Evolutionary conservation across 2,329 filamentous ascomycete genomes (phyloP).

Genomic region (Aspergillus udagawae): DNA sequence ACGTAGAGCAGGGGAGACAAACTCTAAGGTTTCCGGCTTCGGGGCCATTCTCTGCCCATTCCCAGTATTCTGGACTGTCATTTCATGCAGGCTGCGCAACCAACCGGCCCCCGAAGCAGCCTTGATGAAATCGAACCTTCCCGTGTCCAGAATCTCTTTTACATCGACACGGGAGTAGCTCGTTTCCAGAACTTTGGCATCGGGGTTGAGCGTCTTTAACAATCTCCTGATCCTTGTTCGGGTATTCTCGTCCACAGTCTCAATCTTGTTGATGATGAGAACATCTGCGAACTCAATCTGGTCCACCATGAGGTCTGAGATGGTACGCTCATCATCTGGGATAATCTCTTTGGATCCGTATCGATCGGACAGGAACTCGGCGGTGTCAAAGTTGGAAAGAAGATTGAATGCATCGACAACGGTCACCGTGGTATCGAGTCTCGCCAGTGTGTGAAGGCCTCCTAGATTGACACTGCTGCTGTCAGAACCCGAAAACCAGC

Average conservation of each 20-base stretch:
- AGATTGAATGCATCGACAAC: slow-evolving; percentile 71
- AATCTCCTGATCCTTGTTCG: slow-evolving; percentile 50
- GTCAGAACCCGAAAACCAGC: slow-evolving; percentile 9
- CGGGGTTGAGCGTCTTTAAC: slow-evolving; percentile 61
- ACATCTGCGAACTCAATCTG: slow-evolving; percentile 76
- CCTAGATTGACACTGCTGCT: slow-evolving; percentile 49
- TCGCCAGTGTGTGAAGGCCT: slow-evolving; percentile 62
- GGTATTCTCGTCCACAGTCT: slow-evolving; percentile 52
- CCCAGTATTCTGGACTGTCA: slow-evolving; percentile 58
- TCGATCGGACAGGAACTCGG: slow-evolving; percentile 62
- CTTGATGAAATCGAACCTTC: slow-evolving; percentile 60
- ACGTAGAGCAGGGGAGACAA: slow-evolving; percentile 14
- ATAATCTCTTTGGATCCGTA: slow-evolving; percentile 57
- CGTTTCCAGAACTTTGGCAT: slow-evolving; percentile 61
- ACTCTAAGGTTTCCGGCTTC: slow-evolving; percentile 68
- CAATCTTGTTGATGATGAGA: slow-evolving; percentile 66
- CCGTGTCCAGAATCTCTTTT: slow-evolving; percentile 61
- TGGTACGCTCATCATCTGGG: slow-evolving; percentile 66
- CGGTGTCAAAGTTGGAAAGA: slow-evolving; percentile 67
- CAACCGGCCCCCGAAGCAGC: slow-evolving; percentile 65
- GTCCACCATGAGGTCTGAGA: slow-evolving; percentile 71
- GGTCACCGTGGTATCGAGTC: slow-evolving; percentile 67
- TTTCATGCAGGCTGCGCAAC: slow-evolving; percentile 65
- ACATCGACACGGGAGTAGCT: slow-evolving; percentile 59
- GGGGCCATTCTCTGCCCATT: slow-evolving; percentile 56